Conservation (phyloP, 208 protist species). For the Crithidia expoeki region DNA sequence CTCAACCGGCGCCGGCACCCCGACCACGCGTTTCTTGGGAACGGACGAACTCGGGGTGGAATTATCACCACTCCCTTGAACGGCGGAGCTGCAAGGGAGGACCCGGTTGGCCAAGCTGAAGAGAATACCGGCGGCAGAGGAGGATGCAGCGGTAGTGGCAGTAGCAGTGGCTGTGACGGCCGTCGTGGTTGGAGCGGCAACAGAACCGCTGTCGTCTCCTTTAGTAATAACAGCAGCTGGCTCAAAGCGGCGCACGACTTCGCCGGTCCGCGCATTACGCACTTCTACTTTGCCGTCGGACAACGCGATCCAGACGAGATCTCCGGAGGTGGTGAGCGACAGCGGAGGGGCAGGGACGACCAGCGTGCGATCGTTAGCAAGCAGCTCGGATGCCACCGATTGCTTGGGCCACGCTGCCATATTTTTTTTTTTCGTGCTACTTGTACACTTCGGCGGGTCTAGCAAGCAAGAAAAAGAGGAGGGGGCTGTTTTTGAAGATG, state of each 20-base stretch:
- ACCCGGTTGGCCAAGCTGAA: constrained; percentile 22
- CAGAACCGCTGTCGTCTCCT: background rate
- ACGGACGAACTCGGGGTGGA: background rate
- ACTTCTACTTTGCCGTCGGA: constrained; percentile 61
- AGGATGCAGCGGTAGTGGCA: background rate
- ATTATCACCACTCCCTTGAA: background rate
- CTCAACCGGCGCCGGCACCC: background rate
- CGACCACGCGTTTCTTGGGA: constrained; percentile 4
- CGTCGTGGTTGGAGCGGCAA: constrained; percentile 2
- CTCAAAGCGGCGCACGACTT: constrained; percentile 57
- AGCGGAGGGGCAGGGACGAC: constrained; percentile 41
- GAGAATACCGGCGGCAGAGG: constrained; percentile 15
- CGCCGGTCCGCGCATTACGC: constrained; percentile 70
- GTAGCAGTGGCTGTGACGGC: background rate
- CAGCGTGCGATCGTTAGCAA: constrained; percentile 71
- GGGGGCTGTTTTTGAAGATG: too few species aligned
- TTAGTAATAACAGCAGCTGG: background rate
- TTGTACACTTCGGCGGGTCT: too few species aligned
- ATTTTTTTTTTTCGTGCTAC: too few species aligned
- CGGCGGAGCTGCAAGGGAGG: background rate
- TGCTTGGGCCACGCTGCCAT: constrained; percentile 9
- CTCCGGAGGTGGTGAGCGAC: constrained; percentile 53
- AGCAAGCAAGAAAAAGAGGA: background rate
- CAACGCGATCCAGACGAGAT: constrained; percentile 77
- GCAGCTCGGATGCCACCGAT: constrained; percentile 43